phyloP scores from a whole-genome alignment of 768 basidiomycete species.

The Sarcodon sp. region DNA sequence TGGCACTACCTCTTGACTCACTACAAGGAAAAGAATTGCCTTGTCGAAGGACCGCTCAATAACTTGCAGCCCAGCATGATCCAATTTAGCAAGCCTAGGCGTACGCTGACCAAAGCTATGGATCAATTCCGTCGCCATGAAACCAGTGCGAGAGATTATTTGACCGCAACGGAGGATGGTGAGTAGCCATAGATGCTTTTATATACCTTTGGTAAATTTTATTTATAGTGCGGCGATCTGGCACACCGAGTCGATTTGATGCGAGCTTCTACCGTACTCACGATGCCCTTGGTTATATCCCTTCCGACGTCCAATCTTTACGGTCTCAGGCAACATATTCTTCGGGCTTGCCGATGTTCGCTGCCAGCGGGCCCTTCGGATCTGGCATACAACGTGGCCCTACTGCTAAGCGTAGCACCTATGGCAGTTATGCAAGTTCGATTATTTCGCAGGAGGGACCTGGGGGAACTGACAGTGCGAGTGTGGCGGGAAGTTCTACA shows the following conservation, averaged over 20 bases:
- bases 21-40: conserved; percentile 89
- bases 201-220: background rate
- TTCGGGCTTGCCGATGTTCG: conserved; percentile 80
- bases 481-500: conserved; percentile 42
- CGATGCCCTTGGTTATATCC: conserved; percentile 88
- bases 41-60: conserved; percentile 93
- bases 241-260: conserved; percentile 91
- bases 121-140: conserved; percentile 92
- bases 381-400: conserved; percentile 50
- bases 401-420: conserved; percentile 62
- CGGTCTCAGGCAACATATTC: conserved; percentile 96
- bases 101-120: conserved; percentile 79
- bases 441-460: conserved; percentile 87
- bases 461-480: conserved; percentile 42
- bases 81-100: conserved; percentile 95
- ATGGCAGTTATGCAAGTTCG: conserved; percentile 77
- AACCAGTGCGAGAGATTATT: conserved; percentile 77
- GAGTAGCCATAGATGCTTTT: conserved; percentile 1
- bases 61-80: conserved; percentile 99
- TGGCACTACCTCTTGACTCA: conserved; percentile 98
- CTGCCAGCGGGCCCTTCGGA: conserved; percentile 56
- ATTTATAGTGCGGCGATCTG: conserved; percentile 49
- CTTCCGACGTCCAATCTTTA: conserved; percentile 90
- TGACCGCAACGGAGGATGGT: conserved; percentile 38
- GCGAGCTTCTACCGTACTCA: conserved; percentile 92